phyloP scores from a whole-genome alignment of 192 early-diverging fungal genomes.

The Coemansia sp. region DNA sequence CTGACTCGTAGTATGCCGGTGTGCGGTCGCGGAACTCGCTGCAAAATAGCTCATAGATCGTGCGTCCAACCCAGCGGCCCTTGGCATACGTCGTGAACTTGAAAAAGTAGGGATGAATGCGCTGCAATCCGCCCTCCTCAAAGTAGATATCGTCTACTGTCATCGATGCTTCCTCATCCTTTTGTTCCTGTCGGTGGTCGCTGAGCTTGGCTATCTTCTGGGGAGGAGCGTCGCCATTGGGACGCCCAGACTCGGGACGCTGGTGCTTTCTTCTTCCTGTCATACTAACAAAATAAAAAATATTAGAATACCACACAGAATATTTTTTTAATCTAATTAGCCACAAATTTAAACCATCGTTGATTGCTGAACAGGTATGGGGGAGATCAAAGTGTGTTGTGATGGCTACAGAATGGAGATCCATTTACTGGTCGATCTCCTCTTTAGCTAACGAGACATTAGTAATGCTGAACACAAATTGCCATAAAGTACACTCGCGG shows the following conservation, averaged over 20 bases:
- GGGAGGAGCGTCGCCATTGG: neutral
- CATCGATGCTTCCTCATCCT: neutral
- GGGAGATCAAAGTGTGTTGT: neutral
- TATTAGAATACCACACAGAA: neutral
- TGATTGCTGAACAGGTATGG: neutral
- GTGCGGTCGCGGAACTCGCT: slow-evolving; percentile 88
- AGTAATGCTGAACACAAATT: no score
- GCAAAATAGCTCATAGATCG: slow-evolving; percentile 79
- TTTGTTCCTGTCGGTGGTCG: slow-evolving; percentile 6
- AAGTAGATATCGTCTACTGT: slow-evolving; percentile 31
- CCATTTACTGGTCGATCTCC: no score
- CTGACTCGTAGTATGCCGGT: slow-evolving; percentile 76
- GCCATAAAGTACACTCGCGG: no score
- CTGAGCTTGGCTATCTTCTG: neutral
- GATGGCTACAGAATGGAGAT: neutral
- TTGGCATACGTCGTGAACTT: slow-evolving; percentile 84
- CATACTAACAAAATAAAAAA: slow-evolving; percentile 1
- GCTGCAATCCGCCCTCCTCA: slow-evolving; percentile 30
- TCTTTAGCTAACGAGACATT: no score
- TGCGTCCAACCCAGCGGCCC: slow-evolving; percentile 82
- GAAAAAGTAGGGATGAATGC: slow-evolving; percentile 83
- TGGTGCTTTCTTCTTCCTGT: neutral
- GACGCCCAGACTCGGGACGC: neutral
- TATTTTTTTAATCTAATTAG: neutral
- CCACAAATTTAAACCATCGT: neutral